A percentile compares a stretch with the other conserved stretches of the same genome.
These are phyloP conservation scores for Lentinula raphanica DNA, from an alignment of 768 basidiomycete species.

Conservation along the genomic window DNA sequence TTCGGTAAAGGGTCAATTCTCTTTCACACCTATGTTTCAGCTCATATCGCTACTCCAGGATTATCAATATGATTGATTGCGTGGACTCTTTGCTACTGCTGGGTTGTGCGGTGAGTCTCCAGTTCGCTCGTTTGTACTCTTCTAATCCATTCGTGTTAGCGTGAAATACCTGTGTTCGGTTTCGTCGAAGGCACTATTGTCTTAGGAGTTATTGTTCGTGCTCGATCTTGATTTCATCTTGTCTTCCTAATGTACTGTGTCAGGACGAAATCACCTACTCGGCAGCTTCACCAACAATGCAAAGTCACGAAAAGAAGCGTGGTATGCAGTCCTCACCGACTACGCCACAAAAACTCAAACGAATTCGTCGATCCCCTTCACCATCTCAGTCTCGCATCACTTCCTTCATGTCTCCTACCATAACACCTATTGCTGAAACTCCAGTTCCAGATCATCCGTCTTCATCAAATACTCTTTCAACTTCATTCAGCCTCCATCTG, in stretches of 20 bases:
- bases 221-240: slow-evolving; percentile 10
- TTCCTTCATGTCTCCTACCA: neutral
- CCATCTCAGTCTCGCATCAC: slow-evolving; percentile 3
- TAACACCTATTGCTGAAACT: neutral
- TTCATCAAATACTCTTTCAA: neutral
- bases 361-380: neutral
- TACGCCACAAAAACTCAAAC: slow-evolving; percentile 9
- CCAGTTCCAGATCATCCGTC: neutral
- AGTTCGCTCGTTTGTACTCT: neutral
- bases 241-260: neutral
- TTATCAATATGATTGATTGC: slow-evolving; percentile 68
- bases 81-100: slow-evolving; percentile 45
- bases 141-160: slow-evolving; percentile 30
- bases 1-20: slow-evolving; percentile 43
- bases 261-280: neutral
- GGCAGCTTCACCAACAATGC: neutral
- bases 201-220: slow-evolving; percentile 64
- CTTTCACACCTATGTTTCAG: neutral
- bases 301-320: neutral
- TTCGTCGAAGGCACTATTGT: slow-evolving; percentile 61
- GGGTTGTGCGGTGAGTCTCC: slow-evolving; percentile 45
- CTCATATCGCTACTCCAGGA: slow-evolving; percentile 31
- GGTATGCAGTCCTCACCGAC: neutral
- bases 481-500: slow-evolving; percentile 33
- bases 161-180: slow-evolving; percentile 84